Conservation (phyloP, 2,329 filamentous ascomycete genomes). For the Stachybotrys echinatus region DNA sequence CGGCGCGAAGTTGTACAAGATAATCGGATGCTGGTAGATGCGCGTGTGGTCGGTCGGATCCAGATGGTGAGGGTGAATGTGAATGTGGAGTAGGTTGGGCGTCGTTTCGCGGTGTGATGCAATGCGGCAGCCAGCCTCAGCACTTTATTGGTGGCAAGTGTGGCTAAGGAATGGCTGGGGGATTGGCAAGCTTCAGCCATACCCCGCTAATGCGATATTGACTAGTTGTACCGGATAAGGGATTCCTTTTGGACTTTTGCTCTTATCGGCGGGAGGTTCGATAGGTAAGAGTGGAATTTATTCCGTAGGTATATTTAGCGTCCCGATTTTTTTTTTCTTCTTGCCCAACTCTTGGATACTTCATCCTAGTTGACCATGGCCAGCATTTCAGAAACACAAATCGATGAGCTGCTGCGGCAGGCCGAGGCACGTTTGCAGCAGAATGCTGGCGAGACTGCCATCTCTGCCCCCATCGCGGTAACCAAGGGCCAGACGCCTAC, state of each 20-base stretch:
- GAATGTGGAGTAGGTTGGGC: neutral
- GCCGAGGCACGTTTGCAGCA: constrained; percentile 9
- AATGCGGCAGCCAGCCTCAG: neutral
- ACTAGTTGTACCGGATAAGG: too few relatives aligned
- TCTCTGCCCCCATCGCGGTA: neutral
- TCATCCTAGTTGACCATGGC: neutral
- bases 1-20: constrained; percentile 3
- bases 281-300: too few relatives aligned
- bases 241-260: too few relatives aligned
- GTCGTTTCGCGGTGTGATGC: neutral
- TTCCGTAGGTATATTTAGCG: too few relatives aligned
- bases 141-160: too few relatives aligned
- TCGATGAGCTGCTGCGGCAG: constrained; percentile 10
- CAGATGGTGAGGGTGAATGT: neutral
- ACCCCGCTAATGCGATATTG: too few relatives aligned
- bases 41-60: neutral
- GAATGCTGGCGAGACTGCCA: neutral
- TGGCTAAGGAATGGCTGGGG: too few relatives aligned
- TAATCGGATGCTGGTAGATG: constrained; percentile 1
- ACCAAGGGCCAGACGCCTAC: neutral
- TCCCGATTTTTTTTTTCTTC: neutral
- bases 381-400: neutral
- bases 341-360: neutral
- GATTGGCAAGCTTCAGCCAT: too few relatives aligned
- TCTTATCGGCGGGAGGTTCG: too few relatives aligned